A percentile compares a stretch with the other conserved stretches of the same genome.
Evolutionary conservation across 257 asterid genomes (phyloP).

Genomic region (Solanum rostratum): DNA sequence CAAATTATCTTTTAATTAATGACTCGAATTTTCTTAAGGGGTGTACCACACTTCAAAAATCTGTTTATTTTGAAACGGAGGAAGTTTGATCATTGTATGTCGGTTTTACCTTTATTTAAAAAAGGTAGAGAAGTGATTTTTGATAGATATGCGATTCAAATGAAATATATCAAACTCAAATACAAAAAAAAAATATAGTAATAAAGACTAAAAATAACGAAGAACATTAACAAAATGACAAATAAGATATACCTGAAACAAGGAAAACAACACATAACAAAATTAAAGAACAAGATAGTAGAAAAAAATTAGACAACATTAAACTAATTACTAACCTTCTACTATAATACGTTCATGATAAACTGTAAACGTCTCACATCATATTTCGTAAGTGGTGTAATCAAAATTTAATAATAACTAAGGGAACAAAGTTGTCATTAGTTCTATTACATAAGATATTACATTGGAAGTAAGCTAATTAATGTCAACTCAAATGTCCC

Average conservation of each 20-base stretch:
- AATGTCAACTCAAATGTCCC: not conserved
- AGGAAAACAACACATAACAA: not conserved
- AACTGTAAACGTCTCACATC: not conserved
- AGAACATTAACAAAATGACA: not conserved
- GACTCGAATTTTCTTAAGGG: not conserved
- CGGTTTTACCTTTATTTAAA: not conserved
- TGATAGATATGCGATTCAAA: rapidly evolving
- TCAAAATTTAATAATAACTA: not conserved
- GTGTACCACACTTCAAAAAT: not conserved
- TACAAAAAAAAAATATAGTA: rapidly evolving
- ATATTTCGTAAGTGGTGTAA: not conserved
- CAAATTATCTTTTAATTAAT: not conserved
- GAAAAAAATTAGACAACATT: not conserved
- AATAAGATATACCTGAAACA: not conserved
- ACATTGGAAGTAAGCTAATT: not conserved
- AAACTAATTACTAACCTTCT: not conserved
- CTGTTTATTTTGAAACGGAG: not conserved
- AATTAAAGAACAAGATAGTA: not conserved
- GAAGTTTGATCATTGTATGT: no score
- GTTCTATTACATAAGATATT: not conserved
- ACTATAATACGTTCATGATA: not conserved
- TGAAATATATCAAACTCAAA: not conserved
- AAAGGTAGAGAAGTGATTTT: not conserved
- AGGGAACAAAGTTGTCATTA: not conserved
- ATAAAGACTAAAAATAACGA: not conserved